Percentiles rank a stretch among this genome's conserved stretches.
phyloP scores from a whole-genome alignment of 1,284 basidiomycete genomes.

The Pyrrhoderma noxium region DNA sequence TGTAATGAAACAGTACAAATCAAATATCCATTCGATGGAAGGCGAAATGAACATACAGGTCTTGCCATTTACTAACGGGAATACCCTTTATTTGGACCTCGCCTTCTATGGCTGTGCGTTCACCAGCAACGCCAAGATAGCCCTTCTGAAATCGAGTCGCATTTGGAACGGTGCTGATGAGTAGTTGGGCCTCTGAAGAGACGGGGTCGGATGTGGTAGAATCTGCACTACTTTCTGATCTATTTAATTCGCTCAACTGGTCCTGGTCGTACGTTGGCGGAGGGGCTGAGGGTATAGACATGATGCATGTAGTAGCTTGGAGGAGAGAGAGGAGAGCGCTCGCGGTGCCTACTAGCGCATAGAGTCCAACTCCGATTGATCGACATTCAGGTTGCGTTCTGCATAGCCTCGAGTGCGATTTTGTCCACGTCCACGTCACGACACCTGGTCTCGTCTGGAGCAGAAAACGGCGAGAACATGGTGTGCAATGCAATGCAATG shows the following conservation, averaged over 20 bases:
- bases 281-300: slow-evolving; percentile 14
- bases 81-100: slow-evolving; percentile 73
- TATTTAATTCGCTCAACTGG: neutral
- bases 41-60: slow-evolving; percentile 45
- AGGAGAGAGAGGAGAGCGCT: neutral
- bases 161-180: slow-evolving; percentile 60
- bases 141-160: slow-evolving; percentile 69
- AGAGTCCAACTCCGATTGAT: too few relatives aligned
- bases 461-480: too few relatives aligned
- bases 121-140: slow-evolving; percentile 69
- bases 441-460: too few relatives aligned
- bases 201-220: neutral
- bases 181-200: slow-evolving; percentile 42
- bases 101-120: slow-evolving; percentile 72
- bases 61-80: slow-evolving; percentile 48
- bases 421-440: too few relatives aligned
- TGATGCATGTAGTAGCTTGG: neutral
- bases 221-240: neutral
- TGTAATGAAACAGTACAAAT: slow-evolving; percentile 26
- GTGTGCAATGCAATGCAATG: too few relatives aligned
- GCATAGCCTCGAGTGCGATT: too few relatives aligned
- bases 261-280: slow-evolving; percentile 18
- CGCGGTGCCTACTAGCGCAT: too few relatives aligned
- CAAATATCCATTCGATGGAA: slow-evolving; percentile 8
- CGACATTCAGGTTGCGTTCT: too few relatives aligned